Conservation (phyloP, 371 early-diverging fungal species). For the Smittium mucronatum region DNA sequence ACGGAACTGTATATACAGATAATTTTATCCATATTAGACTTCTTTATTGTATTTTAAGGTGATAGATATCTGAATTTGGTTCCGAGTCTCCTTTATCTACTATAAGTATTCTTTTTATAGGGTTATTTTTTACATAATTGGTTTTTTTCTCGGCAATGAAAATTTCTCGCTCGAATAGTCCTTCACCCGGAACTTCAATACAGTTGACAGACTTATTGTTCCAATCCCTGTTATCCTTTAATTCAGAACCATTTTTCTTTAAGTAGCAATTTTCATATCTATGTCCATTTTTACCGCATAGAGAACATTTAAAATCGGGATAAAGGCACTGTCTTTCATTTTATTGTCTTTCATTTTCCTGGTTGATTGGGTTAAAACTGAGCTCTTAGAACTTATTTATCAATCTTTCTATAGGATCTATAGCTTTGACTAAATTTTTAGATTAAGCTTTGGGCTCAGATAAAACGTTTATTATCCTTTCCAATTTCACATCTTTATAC, state of each 20-base stretch:
- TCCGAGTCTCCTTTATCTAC: neutral
- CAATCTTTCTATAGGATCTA: constrained; percentile 6
- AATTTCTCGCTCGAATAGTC: neutral
- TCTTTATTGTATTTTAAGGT: neutral
- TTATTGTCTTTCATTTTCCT: neutral
- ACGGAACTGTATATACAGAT: neutral
- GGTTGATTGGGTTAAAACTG: neutral
- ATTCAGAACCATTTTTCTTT: neutral
- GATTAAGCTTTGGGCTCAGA: neutral
- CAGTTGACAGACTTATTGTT: neutral
- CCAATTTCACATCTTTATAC: neutral
- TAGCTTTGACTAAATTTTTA: neutral
- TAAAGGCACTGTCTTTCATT: neutral
- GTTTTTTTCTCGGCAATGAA: neutral
- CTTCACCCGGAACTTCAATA: neutral
- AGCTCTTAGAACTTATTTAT: neutral
- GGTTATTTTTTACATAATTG: neutral
- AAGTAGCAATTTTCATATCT: neutral
- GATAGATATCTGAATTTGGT: neutral
- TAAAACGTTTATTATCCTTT: neutral
- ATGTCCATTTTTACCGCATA: neutral
- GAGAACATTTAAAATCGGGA: neutral
- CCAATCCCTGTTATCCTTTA: neutral
- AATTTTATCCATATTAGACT: neutral
- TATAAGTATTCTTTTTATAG: neutral